A percentile compares a stretch with the other conserved stretches of the same genome.
Evolutionary conservation across 2,329 filamentous ascomycete genomes (phyloP).

Genomic region (Exophiala xenobiotica): DNA sequence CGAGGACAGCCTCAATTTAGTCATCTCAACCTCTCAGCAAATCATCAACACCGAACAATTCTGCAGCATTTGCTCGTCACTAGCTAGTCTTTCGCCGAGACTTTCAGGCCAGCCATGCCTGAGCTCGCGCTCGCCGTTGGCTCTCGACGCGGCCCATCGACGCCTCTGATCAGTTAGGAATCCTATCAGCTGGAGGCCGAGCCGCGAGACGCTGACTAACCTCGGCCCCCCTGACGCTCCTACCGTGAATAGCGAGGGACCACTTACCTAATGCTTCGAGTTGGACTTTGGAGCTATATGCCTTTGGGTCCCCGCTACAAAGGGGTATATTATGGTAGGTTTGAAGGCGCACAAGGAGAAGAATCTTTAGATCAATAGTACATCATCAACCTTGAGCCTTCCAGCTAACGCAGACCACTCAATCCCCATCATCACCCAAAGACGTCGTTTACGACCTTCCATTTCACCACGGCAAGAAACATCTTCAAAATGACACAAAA

Average conservation of each 20-base stretch:
- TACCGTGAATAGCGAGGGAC: neutral
- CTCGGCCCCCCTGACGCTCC: neutral
- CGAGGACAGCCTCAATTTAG: too few species aligned
- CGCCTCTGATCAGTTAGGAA: neutral
- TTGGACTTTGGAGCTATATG: neutral
- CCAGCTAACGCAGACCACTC: too few species aligned
- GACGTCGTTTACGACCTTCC: neutral
- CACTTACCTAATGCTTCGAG: constrained; percentile 13
- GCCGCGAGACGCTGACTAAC: constrained; percentile 23
- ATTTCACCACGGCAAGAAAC: constrained; percentile 8
- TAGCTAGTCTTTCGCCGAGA: too few species aligned
- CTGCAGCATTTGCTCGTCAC: too few species aligned
- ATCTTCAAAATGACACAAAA: constrained; percentile 30
- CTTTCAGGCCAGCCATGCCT: neutral
- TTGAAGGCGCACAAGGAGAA: too few species aligned
- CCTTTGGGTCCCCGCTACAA: neutral
- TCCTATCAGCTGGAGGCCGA: constrained; percentile 6
- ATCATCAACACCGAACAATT: too few species aligned
- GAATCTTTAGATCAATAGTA: neutral
- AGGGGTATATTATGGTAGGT: too few species aligned
- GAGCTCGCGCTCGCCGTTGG: neutral
- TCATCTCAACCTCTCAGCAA: too few species aligned
- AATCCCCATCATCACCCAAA: too few species aligned
- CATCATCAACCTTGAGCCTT: too few species aligned
- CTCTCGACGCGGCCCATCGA: neutral